A percentile compares a stretch with the other conserved stretches of the same genome.
Evolutionary conservation across 208 protist species (phyloP).

Genomic region (Crithidia bombi): DNA sequence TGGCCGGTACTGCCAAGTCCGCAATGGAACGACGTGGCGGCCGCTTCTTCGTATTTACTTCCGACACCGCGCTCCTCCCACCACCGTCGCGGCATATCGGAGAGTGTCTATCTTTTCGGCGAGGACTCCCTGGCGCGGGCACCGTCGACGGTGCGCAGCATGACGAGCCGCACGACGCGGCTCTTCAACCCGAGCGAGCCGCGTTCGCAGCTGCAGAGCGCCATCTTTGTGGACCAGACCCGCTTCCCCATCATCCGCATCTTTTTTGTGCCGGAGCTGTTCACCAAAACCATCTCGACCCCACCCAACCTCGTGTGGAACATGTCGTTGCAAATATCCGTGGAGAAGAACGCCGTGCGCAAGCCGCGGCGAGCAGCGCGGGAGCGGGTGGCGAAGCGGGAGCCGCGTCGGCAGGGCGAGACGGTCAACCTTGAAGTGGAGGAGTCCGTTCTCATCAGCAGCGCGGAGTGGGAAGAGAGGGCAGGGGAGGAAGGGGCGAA

Average conservation of each 20-base stretch:
- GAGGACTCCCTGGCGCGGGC: slow-evolving; percentile 9
- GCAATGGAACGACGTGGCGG: slow-evolving; percentile 12
- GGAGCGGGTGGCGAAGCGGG: slow-evolving; percentile 18
- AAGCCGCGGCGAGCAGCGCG: neutral
- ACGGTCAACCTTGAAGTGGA: slow-evolving; percentile 22
- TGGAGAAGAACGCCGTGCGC: slow-evolving; percentile 15
- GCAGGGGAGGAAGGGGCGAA: slow-evolving; percentile 6
- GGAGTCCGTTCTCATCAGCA: slow-evolving; percentile 17
- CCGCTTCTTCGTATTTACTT: neutral
- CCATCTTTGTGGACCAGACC: slow-evolving; percentile 24
- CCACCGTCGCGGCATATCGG: neutral
- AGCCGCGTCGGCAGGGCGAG: slow-evolving; percentile 9
- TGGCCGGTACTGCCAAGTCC: slow-evolving; percentile 11
- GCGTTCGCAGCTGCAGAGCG: slow-evolving; percentile 22
- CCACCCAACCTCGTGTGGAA: slow-evolving; percentile 15
- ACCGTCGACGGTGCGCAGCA: slow-evolving; percentile 16
- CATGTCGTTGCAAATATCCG: slow-evolving; percentile 28
- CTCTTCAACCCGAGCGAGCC: slow-evolving; percentile 22
- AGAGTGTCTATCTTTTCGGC: neutral
- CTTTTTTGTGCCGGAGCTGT: slow-evolving; percentile 30
- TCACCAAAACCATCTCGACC: slow-evolving; percentile 13
- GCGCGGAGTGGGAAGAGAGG: slow-evolving; percentile 3
- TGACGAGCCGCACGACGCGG: neutral
- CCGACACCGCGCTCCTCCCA: slow-evolving; percentile 10
- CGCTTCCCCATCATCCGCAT: slow-evolving; percentile 31